phyloP scores from a whole-genome alignment of 225 moss, liverwort and hornwort species.

The Rhytidiadelphus loreus region DNA sequence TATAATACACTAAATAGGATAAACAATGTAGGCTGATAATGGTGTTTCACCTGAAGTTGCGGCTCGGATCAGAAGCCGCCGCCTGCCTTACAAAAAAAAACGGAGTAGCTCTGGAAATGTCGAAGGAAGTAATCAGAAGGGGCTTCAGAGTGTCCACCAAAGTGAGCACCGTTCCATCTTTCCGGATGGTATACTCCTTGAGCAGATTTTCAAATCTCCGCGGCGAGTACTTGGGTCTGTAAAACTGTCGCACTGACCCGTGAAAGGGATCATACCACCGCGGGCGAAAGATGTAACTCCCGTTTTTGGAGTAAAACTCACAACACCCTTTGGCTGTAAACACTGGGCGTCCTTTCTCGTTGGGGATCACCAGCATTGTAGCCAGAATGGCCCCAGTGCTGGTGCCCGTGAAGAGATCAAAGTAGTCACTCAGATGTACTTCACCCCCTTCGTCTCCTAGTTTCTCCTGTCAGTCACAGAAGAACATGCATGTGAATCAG shows the following conservation, averaged over 20 bases:
- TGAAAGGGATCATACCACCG: constrained; percentile 72
- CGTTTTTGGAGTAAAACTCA: constrained; percentile 66
- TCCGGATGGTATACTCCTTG: constrained; percentile 52
- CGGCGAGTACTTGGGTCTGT: constrained; percentile 82
- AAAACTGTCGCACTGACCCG: constrained; percentile 65
- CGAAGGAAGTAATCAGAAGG: constrained; percentile 80
- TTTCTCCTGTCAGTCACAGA: constrained; percentile 41
- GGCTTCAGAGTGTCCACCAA: constrained; percentile 77
- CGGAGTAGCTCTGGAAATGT: constrained; percentile 67
- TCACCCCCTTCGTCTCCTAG: constrained; percentile 18
- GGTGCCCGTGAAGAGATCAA: constrained; percentile 83
- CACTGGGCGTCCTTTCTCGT: constrained; percentile 52
- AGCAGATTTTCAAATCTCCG: constrained; percentile 62
- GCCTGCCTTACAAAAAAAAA: constrained; percentile 79
- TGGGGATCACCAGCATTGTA: constrained; percentile 64
- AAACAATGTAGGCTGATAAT: neutral
- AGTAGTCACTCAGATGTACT: constrained; percentile 75
- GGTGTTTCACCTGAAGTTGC: constrained; percentile 59
- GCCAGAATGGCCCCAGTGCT: constrained; percentile 88
- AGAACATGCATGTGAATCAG: neutral
- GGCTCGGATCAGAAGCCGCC: constrained; percentile 65
- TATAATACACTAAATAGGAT: neutral
- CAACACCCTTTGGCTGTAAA: constrained; percentile 71
- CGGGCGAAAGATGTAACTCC: constrained; percentile 65
- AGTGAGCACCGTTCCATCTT: constrained; percentile 67